A percentile compares a stretch with the other conserved stretches of the same genome.
These are phyloP conservation scores for Aspergillus baeticus DNA, from an alignment of 495 filamentous ascomycete species.

Conservation along the genomic window DNA sequence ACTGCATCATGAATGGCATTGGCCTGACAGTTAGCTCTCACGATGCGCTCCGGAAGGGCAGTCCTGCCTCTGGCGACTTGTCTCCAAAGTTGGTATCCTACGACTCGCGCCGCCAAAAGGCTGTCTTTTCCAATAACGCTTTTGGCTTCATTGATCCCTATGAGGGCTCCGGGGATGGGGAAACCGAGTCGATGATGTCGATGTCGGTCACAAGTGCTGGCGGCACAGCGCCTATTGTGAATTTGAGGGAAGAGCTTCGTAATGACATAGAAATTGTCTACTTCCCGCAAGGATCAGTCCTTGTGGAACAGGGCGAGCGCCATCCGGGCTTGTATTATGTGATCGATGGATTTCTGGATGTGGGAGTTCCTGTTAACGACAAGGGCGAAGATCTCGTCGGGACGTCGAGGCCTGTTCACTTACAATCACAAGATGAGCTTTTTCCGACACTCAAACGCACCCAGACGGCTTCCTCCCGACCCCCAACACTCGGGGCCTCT, in stretches of 20 bases:
- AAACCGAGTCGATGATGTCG: constrained; percentile 81
- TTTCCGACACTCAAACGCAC: constrained; percentile 52
- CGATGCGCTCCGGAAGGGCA: constrained; percentile 57
- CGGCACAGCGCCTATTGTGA: constrained; percentile 52
- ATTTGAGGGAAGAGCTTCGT: constrained; percentile 70
- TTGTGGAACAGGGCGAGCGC: constrained; percentile 96
- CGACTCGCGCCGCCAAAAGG: constrained; percentile 80
- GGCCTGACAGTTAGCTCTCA: constrained; percentile 67
- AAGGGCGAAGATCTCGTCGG: constrained; percentile 44
- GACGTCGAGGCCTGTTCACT: constrained; percentile 26
- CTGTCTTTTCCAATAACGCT: constrained; percentile 81
- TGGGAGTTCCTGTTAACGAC: constrained; percentile 68
- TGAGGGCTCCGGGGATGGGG: constrained; percentile 76
- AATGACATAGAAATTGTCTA: constrained; percentile 97
- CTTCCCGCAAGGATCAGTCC: constrained; percentile 89
- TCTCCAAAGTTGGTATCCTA: constrained; percentile 85
- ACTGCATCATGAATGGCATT: constrained; percentile 94
- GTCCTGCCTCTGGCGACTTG: constrained; percentile 68
- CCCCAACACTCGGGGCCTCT: constrained; percentile 29
- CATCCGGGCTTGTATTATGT: constrained; percentile 98
- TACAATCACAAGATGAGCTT: constrained; percentile 39
- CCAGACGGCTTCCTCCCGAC: constrained; percentile 45
- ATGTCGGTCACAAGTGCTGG: constrained; percentile 57
- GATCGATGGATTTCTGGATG: constrained; percentile 94
- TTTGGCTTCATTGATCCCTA: constrained; percentile 95